These are phyloP conservation scores for Aspergillus pseudoviridinutans DNA, from an alignment of 2,329 filamentous ascomycete species.

Conservation along the genomic window DNA sequence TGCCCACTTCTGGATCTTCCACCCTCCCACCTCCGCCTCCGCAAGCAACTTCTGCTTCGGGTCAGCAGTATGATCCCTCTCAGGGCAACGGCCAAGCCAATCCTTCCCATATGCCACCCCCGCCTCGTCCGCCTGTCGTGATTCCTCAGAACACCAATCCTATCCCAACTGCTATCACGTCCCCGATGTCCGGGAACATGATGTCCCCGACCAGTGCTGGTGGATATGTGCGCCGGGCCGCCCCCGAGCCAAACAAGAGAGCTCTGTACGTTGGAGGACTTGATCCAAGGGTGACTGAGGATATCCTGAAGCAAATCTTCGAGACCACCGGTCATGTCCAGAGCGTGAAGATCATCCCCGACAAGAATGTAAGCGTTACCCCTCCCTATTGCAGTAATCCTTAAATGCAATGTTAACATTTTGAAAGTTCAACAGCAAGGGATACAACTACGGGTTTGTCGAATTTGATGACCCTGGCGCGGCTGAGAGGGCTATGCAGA, in stretches of 20 bases:
- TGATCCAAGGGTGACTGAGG: slow-evolving; percentile 91
- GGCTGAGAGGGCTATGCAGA: slow-evolving; percentile 95
- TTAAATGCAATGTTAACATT: slow-evolving; percentile 15
- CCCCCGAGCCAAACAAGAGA: slow-evolving; percentile 97
- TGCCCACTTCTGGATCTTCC: slow-evolving; percentile 57
- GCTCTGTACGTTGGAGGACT: slow-evolving; percentile 93
- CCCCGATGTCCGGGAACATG: slow-evolving; percentile 72
- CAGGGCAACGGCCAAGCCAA: slow-evolving; percentile 66
- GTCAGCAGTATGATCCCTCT: slow-evolving; percentile 66
- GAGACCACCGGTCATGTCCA: slow-evolving; percentile 98
- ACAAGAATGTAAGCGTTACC: slow-evolving; percentile 82
- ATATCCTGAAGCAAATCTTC: slow-evolving; percentile 95
- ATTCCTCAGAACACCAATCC: slow-evolving; percentile 97
- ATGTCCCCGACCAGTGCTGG: slow-evolving; percentile 82
- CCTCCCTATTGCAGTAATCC: not conserved
- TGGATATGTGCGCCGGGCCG: slow-evolving; percentile 80
- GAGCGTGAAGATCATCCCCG: slow-evolving; percentile 98
- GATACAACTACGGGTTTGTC: slow-evolving; percentile 98
- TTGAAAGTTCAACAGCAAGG: slow-evolving; percentile 67
- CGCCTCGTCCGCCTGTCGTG: slow-evolving; percentile 74
- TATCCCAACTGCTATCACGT: slow-evolving; percentile 87
- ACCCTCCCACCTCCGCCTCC: slow-evolving; percentile 65
- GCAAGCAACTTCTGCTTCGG: slow-evolving; percentile 65
- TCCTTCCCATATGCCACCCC: slow-evolving; percentile 78
- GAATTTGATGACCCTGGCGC: slow-evolving; percentile 98